phyloP scores from a whole-genome alignment of 139 green algal species.

The Deuterostichococcus epilithicus region DNA sequence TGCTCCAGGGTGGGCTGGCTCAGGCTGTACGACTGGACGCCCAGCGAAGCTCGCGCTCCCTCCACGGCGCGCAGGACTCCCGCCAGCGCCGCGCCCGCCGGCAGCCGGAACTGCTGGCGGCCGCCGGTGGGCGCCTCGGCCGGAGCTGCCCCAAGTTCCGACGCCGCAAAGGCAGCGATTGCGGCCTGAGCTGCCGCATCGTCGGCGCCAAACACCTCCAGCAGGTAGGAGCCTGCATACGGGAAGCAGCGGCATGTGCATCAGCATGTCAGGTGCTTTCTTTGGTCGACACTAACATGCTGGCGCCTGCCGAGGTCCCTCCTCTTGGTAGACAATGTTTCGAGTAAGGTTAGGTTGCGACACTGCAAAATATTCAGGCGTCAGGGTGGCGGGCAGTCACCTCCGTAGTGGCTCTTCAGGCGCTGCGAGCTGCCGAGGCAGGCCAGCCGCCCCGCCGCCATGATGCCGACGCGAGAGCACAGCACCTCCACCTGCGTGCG shows the following conservation, averaged over 20 bases:
- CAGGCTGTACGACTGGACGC: background rate
- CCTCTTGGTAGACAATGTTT: too few species aligned
- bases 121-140: background rate
- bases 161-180: background rate
- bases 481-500: slow-evolving; percentile 24
- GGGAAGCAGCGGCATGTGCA: background rate
- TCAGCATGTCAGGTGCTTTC: too few species aligned
- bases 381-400: background rate
- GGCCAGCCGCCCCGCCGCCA: slow-evolving; percentile 11
- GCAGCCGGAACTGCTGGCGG: background rate
- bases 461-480: slow-evolving; percentile 34
- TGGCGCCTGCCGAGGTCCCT: background rate
- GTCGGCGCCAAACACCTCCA: background rate
- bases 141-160: background rate
- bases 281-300: background rate
- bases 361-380: too few species aligned
- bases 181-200: background rate
- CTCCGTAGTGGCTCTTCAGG: slow-evolving; percentile 5
- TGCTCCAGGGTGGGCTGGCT: slow-evolving; percentile 1
- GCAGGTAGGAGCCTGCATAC: background rate
- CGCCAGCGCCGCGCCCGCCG: background rate
- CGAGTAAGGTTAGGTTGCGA: too few species aligned
- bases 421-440: slow-evolving; percentile 2
- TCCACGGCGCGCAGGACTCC: background rate
- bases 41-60: background rate